Evolutionary conservation across 148 eudicot species (phyloP), one percentile per base, ranked within the genome.

Genomic region (Camellia japonica): DNA sequence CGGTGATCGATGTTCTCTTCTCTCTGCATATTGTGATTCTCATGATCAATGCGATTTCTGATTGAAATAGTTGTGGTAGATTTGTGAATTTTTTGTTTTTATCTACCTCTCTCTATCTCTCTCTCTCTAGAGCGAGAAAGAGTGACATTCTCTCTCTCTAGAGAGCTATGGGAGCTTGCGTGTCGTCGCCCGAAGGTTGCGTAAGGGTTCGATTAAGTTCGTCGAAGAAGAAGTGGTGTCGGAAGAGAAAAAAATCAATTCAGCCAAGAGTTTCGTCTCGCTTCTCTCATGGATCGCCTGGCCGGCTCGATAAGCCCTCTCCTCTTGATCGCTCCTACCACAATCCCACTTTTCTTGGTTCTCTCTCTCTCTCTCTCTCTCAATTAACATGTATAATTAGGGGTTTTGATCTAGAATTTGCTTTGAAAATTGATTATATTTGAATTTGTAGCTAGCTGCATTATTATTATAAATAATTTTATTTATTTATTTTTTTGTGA

Each of bases 161-260:
- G 3, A 19, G 58, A 54, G 74, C 38, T 73, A 94, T 94, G 98
- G 98, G 98, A 68, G 93, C 76, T 73, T 94, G 98, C 77, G 91
- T 89, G 16, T 94, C 98, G 77, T 85, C 87, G 71, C 92, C 91
- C 82, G 86, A 86, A 82, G 79, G 76, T 30, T 90, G 93, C 71
- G 90, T 90, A 3, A 90, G 93, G 10, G 88, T 83, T 51, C 38
- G 62, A 74, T 71, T 82, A 20, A 76, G 79, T 74, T 77, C 83
- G 38, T 75, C 84, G 12, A 82, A 41, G 83, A 83, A 77, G 79
- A 90, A 83, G 63, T 79, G 67, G 20, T 75, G 38, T 42, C 82
- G 83, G 0, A 90, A 76, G 85, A 85, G 81, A 44, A 87, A 78
- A 44, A 89, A 77, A 72, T 63, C 49, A 14, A 67, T 85, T 56